phyloP scores from a whole-genome alignment of 345 rosid species.

The Bruguiera parviflora region DNA sequence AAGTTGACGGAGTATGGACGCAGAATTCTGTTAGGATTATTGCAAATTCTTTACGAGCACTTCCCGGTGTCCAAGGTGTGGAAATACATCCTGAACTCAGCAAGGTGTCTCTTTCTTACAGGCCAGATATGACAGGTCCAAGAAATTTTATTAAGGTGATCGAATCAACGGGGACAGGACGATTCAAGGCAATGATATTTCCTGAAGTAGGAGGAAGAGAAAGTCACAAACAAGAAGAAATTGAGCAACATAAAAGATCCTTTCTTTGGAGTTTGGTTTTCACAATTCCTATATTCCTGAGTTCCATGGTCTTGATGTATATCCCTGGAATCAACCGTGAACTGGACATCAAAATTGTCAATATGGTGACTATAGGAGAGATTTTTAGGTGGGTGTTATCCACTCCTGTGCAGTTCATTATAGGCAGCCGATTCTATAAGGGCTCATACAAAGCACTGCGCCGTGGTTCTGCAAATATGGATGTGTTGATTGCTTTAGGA shows the following conservation, averaged over 20 bases:
- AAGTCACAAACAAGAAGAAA: conserved; percentile 53
- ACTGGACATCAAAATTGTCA: conserved; percentile 60
- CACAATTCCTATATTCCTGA: conserved; percentile 73
- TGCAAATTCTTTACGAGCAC: conserved; percentile 68
- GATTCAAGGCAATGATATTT: conserved; percentile 59
- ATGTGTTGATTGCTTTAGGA: conserved; percentile 84
- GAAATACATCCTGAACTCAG: conserved; percentile 23
- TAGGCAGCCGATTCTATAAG: conserved; percentile 71
- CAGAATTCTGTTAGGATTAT: conserved; percentile 47
- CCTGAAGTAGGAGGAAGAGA: conserved; percentile 68
- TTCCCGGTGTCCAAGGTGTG: conserved; percentile 66
- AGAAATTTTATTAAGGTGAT: conserved; percentile 66
- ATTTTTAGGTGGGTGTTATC: conserved; percentile 62
- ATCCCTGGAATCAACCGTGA: conserved; percentile 60
- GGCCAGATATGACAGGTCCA: conserved; percentile 70
- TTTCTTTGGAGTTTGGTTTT: conserved; percentile 88
- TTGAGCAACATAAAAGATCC: conserved; percentile 54
- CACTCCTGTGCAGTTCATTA: conserved; percentile 84
- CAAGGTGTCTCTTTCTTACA: conserved; percentile 65
- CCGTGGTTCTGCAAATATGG: conserved; percentile 89
- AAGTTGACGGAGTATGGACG: conserved; percentile 60
- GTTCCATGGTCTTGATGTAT: conserved; percentile 81
- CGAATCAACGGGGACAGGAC: conserved; percentile 73
- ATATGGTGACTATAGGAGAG: conserved; percentile 72
- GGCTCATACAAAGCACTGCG: conserved; percentile 82